Evolutionary conservation across 768 basidiomycete genomes (phyloP), one percentile per base, ranked within the genome.

Genomic region (Amanita molliuscula): DNA sequence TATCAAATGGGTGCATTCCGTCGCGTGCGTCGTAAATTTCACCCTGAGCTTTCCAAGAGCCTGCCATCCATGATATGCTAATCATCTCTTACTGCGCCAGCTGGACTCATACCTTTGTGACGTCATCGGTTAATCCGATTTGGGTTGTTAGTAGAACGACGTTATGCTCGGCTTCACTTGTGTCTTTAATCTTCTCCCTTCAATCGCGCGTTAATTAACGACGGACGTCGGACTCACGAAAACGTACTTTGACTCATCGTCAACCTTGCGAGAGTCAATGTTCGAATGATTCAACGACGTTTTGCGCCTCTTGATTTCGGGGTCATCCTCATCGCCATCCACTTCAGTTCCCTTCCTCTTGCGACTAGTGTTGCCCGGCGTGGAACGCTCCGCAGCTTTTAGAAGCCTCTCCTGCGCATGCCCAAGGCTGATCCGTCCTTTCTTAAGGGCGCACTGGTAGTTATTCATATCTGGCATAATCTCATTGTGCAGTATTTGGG

Each of bases 1-100:
- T 42, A 95, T 63, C 10, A 96, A 72, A 65, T 94, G 88, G 0
- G 90, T 95, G 58, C 84, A 89, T 48, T 89, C 81, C 1, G 63
- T 59, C 0, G 84, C 71, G 29, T 78, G 75, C 1, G 74, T 71
- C 6, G 79, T 79, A 51, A 81, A 67, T 54, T 75, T 80, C 6
- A 77, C 82, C 0, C 90, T 91, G 0, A 93, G 62, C 57, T 77
- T 80, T 1, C 61, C 64, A 31, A 94, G 62, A 3, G 64, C 65
- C 90, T 92, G 52, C 15, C 7, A 26, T 35, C 33, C 11, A 18
- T n/a, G 25, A 2, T 28, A n/a, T 13, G 4, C 23, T 8, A 26
- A 9, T 4, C 23, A 47, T 26, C 4, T 29, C 26, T 25, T 23
- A 33, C 6, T 31, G 29, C 3, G 4, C 16, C 9, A 11, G 9